Percentiles rank a stretch among this genome's conserved stretches.
These are phyloP conservation scores for Ustilago sp. DNA, from an alignment of 1,284 basidiomycete species.

Conservation along the genomic window DNA sequence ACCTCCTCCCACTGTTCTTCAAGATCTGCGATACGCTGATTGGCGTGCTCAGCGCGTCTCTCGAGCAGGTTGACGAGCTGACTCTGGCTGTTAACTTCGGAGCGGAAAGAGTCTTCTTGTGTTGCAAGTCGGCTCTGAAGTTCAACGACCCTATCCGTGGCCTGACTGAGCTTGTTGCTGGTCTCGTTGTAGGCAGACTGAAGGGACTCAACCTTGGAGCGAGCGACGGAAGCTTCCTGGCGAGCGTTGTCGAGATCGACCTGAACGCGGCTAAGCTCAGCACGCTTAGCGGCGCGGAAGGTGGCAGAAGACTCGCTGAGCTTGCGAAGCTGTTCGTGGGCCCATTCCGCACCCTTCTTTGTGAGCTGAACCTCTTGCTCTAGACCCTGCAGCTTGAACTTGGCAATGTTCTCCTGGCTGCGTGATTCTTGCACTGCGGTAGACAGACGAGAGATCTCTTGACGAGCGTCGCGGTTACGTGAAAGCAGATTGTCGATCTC, in stretches of 20 bases:
- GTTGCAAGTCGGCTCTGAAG: conserved; percentile 80
- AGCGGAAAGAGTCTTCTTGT: conserved; percentile 81
- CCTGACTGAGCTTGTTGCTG: conserved; percentile 77
- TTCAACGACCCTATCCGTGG: conserved; percentile 78
- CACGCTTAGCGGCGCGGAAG: conserved; percentile 71
- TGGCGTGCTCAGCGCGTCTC: conserved; percentile 81
- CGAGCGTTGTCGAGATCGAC: conserved; percentile 77
- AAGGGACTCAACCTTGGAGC: conserved; percentile 77
- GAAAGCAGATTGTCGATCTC: conserved; percentile 56
- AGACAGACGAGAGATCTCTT: conserved; percentile 55
- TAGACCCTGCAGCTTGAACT: conserved; percentile 82
- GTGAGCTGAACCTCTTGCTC: conserved; percentile 81
- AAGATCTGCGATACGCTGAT: conserved; percentile 80
- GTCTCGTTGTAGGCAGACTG: conserved; percentile 79
- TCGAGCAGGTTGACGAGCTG: conserved; percentile 83
- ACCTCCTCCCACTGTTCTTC: conserved; percentile 82
- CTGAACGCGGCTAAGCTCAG: conserved; percentile 80
- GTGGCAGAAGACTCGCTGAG: conserved; percentile 51
- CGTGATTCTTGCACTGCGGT: conserved; percentile 58
- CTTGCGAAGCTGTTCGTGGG: conserved; percentile 58
- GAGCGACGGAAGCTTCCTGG: conserved; percentile 76
- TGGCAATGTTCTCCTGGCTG: conserved; percentile 57
- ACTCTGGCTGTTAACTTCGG: conserved; percentile 79
- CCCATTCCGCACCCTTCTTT: conserved; percentile 78
- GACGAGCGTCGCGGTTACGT: conserved; percentile 54